Evolutionary conservation across 2,329 filamentous ascomycete genomes (phyloP), one percentile per base, ranked within the genome.

Genomic region (Lecanicillium sp.): DNA sequence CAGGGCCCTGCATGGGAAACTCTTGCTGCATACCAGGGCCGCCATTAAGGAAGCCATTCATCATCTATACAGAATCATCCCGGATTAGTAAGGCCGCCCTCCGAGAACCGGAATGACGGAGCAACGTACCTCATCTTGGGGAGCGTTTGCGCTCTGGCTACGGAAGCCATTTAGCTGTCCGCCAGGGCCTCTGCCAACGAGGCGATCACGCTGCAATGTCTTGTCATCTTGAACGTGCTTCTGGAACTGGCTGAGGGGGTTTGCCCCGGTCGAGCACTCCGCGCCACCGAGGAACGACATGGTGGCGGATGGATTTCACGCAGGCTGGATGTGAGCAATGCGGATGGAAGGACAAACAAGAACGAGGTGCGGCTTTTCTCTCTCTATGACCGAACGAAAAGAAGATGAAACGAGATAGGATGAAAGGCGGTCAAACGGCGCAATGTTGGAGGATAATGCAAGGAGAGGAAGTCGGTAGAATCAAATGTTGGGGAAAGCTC

Each of bases 161-260:
- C 87, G 76, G 69, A 94, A 89, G 52, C 84, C 78, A 57, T 85
- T 83, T 53, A 85, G 73, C 53, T 83, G 68, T 7, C 75, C 80
- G 31, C 75, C 78, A 1, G 85, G 82, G 1, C 79, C 80, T 48
- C 82, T 71, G 45, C 85, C 86, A 43, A 85, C 80, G 45, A 96
- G 71, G 43, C 92, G 79, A 62, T 98, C 92, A 54, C 89, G 76
- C 65, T 96, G 92, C 42, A 96, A 70, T 42, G 85, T 92, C 65
- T 89, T 94, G 68, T 98, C 92, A 73, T 94, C 87, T 57, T 94
- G 85, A 41, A 92, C 86, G 63, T 95, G 89, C 65, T 98, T 98
- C 48, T 89, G 87, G 62, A 98, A 94, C 70, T 96, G 92, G 58
- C 86, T 90, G 54, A 98, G 80, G 42, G 94, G 92, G 63, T 98